phyloP scores from a whole-genome alignment of 345 rosid species.

The Rubroshorea leprosula region DNA sequence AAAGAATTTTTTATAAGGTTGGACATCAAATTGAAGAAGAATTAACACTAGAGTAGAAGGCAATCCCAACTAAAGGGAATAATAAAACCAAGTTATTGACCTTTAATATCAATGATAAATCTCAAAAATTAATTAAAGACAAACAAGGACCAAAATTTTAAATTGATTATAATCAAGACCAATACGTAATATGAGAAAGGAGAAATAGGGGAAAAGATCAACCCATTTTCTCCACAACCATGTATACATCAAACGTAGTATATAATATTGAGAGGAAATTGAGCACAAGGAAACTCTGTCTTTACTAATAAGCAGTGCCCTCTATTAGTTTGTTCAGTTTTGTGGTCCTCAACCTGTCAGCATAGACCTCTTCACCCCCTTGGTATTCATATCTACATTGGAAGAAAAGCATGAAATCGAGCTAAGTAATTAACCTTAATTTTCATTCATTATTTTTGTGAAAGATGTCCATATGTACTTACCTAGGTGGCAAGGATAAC shows the following conservation, averaged over 20 bases:
- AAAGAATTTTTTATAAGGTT: too few species aligned
- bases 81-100: too few species aligned
- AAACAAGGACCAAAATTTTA: too few species aligned
- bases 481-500: constrained; percentile 64
- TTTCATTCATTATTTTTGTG: too few species aligned
- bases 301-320: constrained; percentile 31
- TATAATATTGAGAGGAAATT: not conserved
- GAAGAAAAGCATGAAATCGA: too few species aligned
- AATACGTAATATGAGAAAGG: too few species aligned
- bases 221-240: constrained; percentile 3
- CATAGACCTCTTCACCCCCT: constrained; percentile 40
- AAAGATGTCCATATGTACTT: not conserved
- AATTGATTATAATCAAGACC: too few species aligned
- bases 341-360: constrained; percentile 64
- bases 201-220: not conserved
- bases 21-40: too few species aligned
- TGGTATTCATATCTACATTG: constrained; percentile 49
- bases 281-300: not conserved
- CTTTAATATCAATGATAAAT: too few species aligned
- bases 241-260: not conserved
- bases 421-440: not conserved
- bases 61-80: too few species aligned
- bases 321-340: constrained; percentile 64
- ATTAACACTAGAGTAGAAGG: too few species aligned
- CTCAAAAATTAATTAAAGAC: too few species aligned